A percentile compares a stretch with the other conserved stretches of the same genome.
Evolutionary conservation across 1,284 basidiomycete species (phyloP).

Genomic region (Cystobasidiaceae sp.): DNA sequence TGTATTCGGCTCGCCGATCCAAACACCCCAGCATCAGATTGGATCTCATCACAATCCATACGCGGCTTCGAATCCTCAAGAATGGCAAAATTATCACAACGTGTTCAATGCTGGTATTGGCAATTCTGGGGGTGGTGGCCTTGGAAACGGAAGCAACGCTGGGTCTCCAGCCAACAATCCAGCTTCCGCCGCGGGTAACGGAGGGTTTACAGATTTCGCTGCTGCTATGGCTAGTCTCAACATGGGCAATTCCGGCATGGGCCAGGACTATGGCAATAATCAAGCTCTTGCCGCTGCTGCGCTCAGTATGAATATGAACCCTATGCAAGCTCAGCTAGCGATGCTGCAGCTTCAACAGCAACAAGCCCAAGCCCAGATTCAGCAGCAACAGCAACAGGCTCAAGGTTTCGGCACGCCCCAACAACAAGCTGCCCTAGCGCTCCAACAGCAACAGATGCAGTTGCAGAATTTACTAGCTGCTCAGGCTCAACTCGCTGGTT

Average conservation of each 20-base stretch:
- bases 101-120: slow-evolving; percentile 28
- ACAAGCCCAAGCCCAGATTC: no score
- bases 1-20: slow-evolving; percentile 25
- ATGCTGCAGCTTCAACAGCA: slow-evolving; percentile 29
- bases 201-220: no score
- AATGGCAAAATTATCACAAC: slow-evolving; percentile 31
- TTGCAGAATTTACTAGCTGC: slow-evolving; percentile 16
- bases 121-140: not conserved
- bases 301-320: not conserved
- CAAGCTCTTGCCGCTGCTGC: no score
- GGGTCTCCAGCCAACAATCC: no score
- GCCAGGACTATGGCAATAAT: not conserved
- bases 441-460: slow-evolving; percentile 23
- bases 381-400: no score
- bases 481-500: not conserved
- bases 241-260: not conserved
- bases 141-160: no score
- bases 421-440: slow-evolving; percentile 9
- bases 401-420: not conserved
- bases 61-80: not conserved
- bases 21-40: slow-evolving; percentile 17
- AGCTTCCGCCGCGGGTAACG: no score
- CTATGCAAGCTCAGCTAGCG: slow-evolving; percentile 26
- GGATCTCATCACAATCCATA: slow-evolving; percentile 1
- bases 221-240: not conserved